These are phyloP conservation scores for Lecanoromycetidae sp. DNA, from an alignment of 2,329 filamentous ascomycete species.

Conservation along the genomic window DNA sequence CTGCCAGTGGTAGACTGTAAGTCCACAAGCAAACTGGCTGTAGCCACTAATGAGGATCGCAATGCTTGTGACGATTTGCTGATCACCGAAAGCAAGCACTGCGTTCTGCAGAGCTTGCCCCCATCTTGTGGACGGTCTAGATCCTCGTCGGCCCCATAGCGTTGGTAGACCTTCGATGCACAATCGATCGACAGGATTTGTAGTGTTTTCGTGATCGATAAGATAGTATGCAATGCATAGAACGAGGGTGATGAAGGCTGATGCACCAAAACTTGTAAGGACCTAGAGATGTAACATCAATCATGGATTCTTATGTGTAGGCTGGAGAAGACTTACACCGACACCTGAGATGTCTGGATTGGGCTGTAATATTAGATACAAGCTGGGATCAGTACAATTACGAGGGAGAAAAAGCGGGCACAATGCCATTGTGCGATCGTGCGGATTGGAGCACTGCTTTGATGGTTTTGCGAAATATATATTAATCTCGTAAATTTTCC, in stretches of 20 bases:
- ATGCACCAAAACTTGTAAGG: constrained; percentile 6
- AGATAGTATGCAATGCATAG: constrained; percentile 12
- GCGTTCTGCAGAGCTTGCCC: background rate
- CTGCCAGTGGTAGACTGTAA: constrained; percentile 25
- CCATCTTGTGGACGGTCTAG: background rate
- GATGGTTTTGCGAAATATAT: too few species aligned
- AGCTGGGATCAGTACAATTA: too few species aligned
- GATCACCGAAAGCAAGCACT: constrained; percentile 20
- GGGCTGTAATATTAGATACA: too few species aligned
- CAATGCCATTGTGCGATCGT: too few species aligned
- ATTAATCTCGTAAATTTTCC: too few species aligned
- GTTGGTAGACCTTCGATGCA: constrained; percentile 1
- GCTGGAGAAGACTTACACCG: constrained; percentile 6
- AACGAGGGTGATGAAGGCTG: constrained; percentile 14
- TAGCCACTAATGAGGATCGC: constrained; percentile 24
- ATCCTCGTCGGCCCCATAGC: background rate
- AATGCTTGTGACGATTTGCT: constrained; percentile 25
- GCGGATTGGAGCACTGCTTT: too few species aligned
- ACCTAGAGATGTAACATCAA: background rate
- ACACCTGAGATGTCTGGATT: constrained; percentile 14
- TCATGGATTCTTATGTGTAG: background rate
- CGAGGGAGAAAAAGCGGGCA: too few species aligned
- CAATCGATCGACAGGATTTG: constrained; percentile 13
- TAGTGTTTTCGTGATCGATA: background rate
- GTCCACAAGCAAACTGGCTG: constrained; percentile 16